A percentile compares a stretch with the other conserved stretches of the same genome.
Evolutionary conservation across 371 early-diverging fungal genomes (phyloP).

Genomic region (Mortierella sp.): DNA sequence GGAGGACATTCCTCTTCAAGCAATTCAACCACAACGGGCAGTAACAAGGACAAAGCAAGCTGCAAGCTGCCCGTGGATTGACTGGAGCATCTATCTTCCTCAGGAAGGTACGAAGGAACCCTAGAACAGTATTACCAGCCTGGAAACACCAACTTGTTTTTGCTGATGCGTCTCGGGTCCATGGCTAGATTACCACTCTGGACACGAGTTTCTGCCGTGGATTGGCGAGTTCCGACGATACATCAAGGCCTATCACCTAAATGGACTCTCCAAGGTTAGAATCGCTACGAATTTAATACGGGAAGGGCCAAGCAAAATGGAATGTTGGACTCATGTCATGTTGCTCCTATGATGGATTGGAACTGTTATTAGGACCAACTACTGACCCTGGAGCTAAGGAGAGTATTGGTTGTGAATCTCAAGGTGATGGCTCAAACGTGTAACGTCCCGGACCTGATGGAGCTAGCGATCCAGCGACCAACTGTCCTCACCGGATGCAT

Average conservation of each 20-base stretch:
- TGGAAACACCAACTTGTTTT: not conserved
- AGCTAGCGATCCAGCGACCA: slow-evolving; percentile 20
- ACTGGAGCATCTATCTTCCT: slow-evolving; percentile 45
- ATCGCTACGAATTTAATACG: too few relatives aligned
- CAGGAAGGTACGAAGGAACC: slow-evolving; percentile 20
- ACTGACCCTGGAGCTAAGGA: slow-evolving; percentile 5
- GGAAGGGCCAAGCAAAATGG: too few relatives aligned
- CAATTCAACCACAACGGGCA: slow-evolving; percentile 9
- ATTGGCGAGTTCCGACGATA: slow-evolving; percentile 34
- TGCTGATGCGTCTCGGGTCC: not conserved
- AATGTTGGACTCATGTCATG: too few relatives aligned
- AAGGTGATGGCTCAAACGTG: slow-evolving; percentile 30
- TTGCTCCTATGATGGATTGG: too few relatives aligned
- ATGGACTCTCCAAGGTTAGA: slow-evolving; percentile 25
- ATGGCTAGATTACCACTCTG: slow-evolving; percentile 23
- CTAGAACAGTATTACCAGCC: not conserved
- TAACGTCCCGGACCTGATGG: slow-evolving; percentile 19
- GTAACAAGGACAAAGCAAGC: slow-evolving; percentile 4
- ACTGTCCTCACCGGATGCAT: slow-evolving; percentile 32
- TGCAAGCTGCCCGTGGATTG: slow-evolving; percentile 36
- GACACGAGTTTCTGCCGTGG: slow-evolving; percentile 31
- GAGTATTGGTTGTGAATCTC: slow-evolving; percentile 32
- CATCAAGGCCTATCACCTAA: slow-evolving; percentile 16
- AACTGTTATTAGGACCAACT: slow-evolving; percentile 5
- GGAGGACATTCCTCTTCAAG: slow-evolving; percentile 28